Evolutionary conservation across 2,329 filamentous ascomycete genomes (phyloP), one percentile per base, ranked within the genome.

Genomic region (Claviceps arundinis): DNA sequence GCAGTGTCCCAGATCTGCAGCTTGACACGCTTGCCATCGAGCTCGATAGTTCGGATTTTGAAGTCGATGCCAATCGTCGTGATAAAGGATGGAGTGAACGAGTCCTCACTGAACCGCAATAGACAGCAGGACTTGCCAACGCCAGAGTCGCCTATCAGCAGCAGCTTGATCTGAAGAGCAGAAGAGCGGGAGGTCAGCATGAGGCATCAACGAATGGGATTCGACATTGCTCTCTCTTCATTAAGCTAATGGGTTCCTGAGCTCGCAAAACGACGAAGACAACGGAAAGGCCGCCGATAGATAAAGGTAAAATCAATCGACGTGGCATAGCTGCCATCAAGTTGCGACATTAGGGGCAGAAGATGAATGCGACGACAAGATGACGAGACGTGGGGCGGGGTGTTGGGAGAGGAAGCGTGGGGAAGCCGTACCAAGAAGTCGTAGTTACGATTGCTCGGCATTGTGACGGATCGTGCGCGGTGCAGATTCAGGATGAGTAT

Each of bases 61-160:
- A 98, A 98, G 74, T 98, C 93, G 75, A 98, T 97, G 61, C 93
- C 93, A 72, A 98, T 98, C 57, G 93, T 98, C 57, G 90, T 95
- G 76, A 96, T 96, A 78, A 95, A 96, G 62, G 89, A 95, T 44
- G 90, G 90, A 50, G 90, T 96, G 75, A 95, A 96, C 47, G 88
- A 94, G 76, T 96, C 90, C 74, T 96, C 90, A 72, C 89, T 95
- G 77, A 96, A 96, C 62, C 90, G 88, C 66, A 96, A 77, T 69
- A 96, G 80, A 73, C 90, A 95, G 82, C 90, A 96, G 61, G 90
- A 96, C 74, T 96, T 96, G 70, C 90, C 90, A 56, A 96, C 90
- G 65, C 90, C 90, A 48, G 89, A 95, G 76, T 96, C 90, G 70
- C 90, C 90, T 70, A 96, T 96, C 67, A 96, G 82, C 67, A 96